Percentiles rank a stretch among this genome's conserved stretches.
Evolutionary conservation across 805 yeast genomes (phyloP).

Genomic region (Wickerhamomyces subpelliculosus): DNA sequence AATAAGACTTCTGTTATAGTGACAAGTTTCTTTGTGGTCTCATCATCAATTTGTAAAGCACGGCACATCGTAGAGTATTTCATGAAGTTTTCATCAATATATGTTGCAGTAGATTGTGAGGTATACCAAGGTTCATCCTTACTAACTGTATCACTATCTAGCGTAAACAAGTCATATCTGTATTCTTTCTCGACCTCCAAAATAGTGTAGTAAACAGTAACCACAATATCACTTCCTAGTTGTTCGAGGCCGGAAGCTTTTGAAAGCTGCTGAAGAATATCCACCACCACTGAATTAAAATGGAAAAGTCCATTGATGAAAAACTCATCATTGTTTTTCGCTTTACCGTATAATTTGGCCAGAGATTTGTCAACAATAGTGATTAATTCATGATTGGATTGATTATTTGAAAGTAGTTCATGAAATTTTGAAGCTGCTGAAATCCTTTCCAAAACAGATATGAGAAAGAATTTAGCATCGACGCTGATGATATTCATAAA

Average conservation of each 20-base stretch:
- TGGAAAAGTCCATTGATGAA: conserved; percentile 18
- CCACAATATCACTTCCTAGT: conserved; percentile 17
- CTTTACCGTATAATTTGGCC: no score
- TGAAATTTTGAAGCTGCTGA: conserved; percentile 43
- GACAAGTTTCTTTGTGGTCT: conserved; percentile 22
- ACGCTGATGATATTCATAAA: conserved; percentile 29
- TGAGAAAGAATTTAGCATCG: conserved; percentile 30
- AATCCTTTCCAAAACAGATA: conserved; percentile 35
- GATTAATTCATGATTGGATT: no score
- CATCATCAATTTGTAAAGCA: conserved; percentile 4
- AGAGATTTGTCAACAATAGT: no score
- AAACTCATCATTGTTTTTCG: conserved; percentile 11
- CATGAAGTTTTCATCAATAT: conserved; percentile 35
- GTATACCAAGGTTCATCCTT: conserved; percentile 41
- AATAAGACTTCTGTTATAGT: conserved; percentile 35
- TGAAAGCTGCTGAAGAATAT: conserved; percentile 17
- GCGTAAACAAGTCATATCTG: conserved; percentile 27
- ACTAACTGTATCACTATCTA: conserved; percentile 23
- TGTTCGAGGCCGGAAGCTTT: conserved; percentile 10
- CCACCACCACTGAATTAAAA: conserved; percentile 20
- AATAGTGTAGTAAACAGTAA: conserved; percentile 23
- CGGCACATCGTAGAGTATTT: conserved; percentile 16
- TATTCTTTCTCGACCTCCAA: conserved; percentile 32
- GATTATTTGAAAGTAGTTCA: not conserved
- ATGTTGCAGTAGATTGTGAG: conserved; percentile 30